phyloP scores from a whole-genome alignment of 2,329 filamentous ascomycete genomes.

The Penicillium sp. region DNA sequence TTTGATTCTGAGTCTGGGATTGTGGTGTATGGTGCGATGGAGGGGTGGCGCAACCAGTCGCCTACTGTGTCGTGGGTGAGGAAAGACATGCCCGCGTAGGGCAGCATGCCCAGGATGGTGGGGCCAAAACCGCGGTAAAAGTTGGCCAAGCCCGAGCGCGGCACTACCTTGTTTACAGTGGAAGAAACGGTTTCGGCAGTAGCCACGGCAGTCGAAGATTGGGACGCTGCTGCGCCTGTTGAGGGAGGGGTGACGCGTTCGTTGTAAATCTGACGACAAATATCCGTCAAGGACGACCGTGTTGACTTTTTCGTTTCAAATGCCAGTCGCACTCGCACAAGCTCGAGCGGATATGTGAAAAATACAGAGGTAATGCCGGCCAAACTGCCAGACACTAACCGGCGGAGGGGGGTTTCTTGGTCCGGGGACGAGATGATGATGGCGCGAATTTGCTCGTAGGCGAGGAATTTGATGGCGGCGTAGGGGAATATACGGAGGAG shows the following conservation, averaged over 20 bases:
- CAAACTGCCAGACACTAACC: slow-evolving; percentile 47
- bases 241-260: slow-evolving; percentile 55
- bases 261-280: slow-evolving; percentile 80
- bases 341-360: slow-evolving; percentile 90
- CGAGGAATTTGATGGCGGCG: slow-evolving; percentile 94
- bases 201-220: slow-evolving; percentile 37
- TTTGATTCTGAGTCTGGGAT: slow-evolving; percentile 55
- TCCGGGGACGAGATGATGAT: slow-evolving; percentile 64
- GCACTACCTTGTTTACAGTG: slow-evolving; percentile 50
- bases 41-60: slow-evolving; percentile 69
- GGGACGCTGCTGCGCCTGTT: slow-evolving; percentile 22
- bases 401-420: slow-evolving; percentile 73
- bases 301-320: slow-evolving; percentile 81
- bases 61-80: slow-evolving; percentile 87
- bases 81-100: slow-evolving; percentile 93
- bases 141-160: slow-evolving; percentile 69
- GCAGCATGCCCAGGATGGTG: slow-evolving; percentile 89
- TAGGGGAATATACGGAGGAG: slow-evolving; percentile 94
- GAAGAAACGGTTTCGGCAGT: slow-evolving; percentile 33
- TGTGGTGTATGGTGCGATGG: slow-evolving; percentile 67
- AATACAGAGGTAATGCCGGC: slow-evolving; percentile 84
- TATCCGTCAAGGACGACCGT: slow-evolving; percentile 65
- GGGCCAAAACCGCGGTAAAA: slow-evolving; percentile 94
- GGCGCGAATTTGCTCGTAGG: slow-evolving; percentile 91
- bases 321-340: slow-evolving; percentile 84